These are phyloP conservation scores for Naganishia cerealis DNA, from an alignment of 1,284 basidiomycete species.

Conservation along the genomic window DNA sequence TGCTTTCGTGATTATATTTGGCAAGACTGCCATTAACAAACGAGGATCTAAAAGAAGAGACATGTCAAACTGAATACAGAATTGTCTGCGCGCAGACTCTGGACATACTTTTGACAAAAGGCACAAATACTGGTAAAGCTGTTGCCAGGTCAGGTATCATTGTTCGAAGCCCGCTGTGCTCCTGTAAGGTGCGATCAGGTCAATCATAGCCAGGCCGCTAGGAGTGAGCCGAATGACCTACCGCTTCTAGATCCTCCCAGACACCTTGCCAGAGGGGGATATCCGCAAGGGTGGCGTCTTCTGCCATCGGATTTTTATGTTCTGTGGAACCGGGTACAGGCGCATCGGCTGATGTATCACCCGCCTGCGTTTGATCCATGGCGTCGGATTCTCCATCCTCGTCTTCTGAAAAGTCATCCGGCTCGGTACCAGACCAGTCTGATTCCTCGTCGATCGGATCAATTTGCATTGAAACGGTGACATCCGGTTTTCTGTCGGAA, in stretches of 20 bases:
- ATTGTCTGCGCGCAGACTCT: background rate
- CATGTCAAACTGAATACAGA: background rate
- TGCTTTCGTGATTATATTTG: slow-evolving; percentile 1
- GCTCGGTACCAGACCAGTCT: background rate
- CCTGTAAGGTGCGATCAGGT: background rate
- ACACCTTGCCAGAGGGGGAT: slow-evolving; percentile 10
- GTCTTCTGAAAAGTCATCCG: slow-evolving; percentile 1
- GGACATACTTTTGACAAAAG: slow-evolving; percentile 4
- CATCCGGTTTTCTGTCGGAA: background rate
- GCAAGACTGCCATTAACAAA: slow-evolving; percentile 13
- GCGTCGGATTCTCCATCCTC: background rate
- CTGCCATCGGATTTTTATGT: background rate
- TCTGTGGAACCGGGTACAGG: background rate
- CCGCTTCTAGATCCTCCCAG: slow-evolving; percentile 17
- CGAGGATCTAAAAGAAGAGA: background rate
- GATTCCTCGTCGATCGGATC: background rate
- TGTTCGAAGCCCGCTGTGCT: background rate
- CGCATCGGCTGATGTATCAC: background rate
- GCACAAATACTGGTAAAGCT: slow-evolving; percentile 7
- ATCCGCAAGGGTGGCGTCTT: background rate
- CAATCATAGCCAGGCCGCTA: background rate
- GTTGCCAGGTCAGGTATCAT: background rate
- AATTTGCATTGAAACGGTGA: background rate
- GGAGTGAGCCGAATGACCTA: background rate
- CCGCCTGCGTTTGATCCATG: background rate